Conservation (phyloP, 1,139 yeast species). For the Kazachstania sp. region DNA sequence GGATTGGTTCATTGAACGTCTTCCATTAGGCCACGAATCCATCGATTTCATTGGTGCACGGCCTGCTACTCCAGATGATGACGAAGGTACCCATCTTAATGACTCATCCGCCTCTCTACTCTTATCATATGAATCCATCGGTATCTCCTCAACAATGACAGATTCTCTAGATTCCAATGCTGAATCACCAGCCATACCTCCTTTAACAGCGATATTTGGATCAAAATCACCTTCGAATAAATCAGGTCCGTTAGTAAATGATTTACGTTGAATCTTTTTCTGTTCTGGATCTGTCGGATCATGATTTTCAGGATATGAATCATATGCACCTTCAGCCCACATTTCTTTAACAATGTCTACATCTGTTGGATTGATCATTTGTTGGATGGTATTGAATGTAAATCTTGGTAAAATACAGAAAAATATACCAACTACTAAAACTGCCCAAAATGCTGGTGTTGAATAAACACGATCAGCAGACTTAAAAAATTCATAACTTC, state of each 20-base stretch:
- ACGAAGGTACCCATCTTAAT: not conserved
- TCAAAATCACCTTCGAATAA: conserved; percentile 1
- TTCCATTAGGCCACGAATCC: not conserved
- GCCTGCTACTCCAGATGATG: not conserved
- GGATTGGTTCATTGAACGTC: not conserved
- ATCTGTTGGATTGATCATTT: conserved; percentile 63
- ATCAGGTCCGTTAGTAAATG: not conserved
- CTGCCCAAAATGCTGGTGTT: conserved; percentile 74
- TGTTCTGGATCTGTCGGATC: conserved; percentile 55
- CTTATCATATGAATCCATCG: conserved; percentile 21
- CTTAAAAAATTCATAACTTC: conserved; percentile 65
- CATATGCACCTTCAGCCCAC: conserved; percentile 49
- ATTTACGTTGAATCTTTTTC: conserved; percentile 23
- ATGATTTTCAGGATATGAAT: conserved; percentile 46
- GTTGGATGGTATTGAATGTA: conserved; percentile 51
- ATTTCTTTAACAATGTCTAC: conserved; percentile 81
- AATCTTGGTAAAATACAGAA: conserved; percentile 75
- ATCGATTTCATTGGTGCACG: not conserved
- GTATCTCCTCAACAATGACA: conserved; percentile 24
- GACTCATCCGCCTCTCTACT: conserved; percentile 12
- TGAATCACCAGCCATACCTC: conserved; percentile 10
- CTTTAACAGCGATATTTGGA: conserved; percentile 5
- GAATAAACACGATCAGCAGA: conserved; percentile 71
- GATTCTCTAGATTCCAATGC: conserved; percentile 11
- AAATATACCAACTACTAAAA: conserved; percentile 60